Conservation (phyloP, 2,329 filamentous ascomycete species). For the Fusarium sublunatum region DNA sequence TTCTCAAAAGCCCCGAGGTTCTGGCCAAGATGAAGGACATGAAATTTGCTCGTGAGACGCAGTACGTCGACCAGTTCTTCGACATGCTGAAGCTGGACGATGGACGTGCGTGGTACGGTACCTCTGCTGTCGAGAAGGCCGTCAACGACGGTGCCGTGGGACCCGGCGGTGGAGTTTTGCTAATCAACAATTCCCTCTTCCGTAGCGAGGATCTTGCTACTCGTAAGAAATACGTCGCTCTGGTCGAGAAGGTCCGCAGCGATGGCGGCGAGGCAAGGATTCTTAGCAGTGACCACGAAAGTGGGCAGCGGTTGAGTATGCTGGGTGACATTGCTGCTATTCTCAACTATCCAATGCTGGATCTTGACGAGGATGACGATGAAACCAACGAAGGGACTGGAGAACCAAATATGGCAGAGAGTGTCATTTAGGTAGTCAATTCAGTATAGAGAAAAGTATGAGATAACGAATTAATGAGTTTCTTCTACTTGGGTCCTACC, state of each 20-base stretch:
- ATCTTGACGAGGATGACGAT: conserved; percentile 77
- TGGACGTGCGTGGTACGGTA: conserved; percentile 90
- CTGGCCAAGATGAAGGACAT: conserved; percentile 82
- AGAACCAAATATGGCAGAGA: conserved; percentile 38
- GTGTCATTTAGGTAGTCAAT: conserved; percentile 47
- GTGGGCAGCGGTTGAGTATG: conserved; percentile 84
- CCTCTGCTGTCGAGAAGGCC: conserved; percentile 81
- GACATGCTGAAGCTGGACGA: conserved; percentile 84
- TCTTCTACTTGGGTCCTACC: conserved; percentile 6
- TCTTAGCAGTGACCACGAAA: conserved; percentile 94
- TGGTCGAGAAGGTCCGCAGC: conserved; percentile 89
- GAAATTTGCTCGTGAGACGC: conserved; percentile 86
- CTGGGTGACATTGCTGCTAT: conserved; percentile 91
- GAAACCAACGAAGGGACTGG: conserved; percentile 49
- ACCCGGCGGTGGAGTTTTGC: conserved; percentile 81
- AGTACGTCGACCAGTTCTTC: conserved; percentile 85
- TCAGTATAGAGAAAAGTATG: conserved; percentile 12
- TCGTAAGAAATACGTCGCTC: conserved; percentile 81
- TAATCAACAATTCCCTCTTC: conserved; percentile 91
- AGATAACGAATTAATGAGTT: conserved; percentile 14
- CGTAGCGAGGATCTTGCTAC: conserved; percentile 81
- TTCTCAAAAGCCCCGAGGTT: conserved; percentile 84
- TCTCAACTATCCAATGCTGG: conserved; percentile 86
- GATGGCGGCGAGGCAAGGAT: conserved; percentile 89
- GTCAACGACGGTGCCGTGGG: conserved; percentile 90